Evolutionary conservation across 306 rosid species (phyloP), one percentile per base, ranked within the genome.

Genomic region (Fagus crenata): DNA sequence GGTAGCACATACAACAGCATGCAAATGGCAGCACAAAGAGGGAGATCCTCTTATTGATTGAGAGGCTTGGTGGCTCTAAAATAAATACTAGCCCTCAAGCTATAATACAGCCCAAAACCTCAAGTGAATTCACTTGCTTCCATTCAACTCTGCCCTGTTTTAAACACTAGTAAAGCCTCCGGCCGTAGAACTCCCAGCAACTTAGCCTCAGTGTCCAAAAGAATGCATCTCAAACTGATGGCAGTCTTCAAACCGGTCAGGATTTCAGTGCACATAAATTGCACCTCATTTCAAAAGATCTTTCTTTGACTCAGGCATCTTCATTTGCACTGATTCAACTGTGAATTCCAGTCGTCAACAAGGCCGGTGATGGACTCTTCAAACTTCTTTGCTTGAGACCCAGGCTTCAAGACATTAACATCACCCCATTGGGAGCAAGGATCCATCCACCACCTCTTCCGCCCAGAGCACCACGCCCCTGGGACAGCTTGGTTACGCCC

Each of bases 361-460:
- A 92, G 97, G 80, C 82, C 81, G 49, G 94, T 83, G 59, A 94
- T 77, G 56, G 90, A 76, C 18, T 82, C 91, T 72, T 87, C 89
- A 59, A 93, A 87, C 89, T 84, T 91, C 89, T 89, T 92, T 60
- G 92, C 95, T 76, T 87, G 89, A 53, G 88, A 86, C 73, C 97
- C 91, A 6, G 96, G 95, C 85, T 89, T 87, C 75, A 92, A 58
- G 76, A 71, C 74, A 71, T 90, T 85, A 74, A 89, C 93, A 61
- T 95, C 96, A 39, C 95, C 89, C 97, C 98, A 92, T 22, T 86
- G 90, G 43, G 96, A 83, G 82, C 98, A 92, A 0, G 97, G 97
- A 89, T 90, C 97, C 56, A 71, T 79, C 95, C 89, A 89, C 97
- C 98, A 87, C 76, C 85, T 83, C 76, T 77, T 86, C 86, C 89